Percentiles rank a stretch among this genome's conserved stretches.
Evolutionary conservation across 495 filamentous ascomycete species (phyloP).

Genomic region (Podospora comata): DNA sequence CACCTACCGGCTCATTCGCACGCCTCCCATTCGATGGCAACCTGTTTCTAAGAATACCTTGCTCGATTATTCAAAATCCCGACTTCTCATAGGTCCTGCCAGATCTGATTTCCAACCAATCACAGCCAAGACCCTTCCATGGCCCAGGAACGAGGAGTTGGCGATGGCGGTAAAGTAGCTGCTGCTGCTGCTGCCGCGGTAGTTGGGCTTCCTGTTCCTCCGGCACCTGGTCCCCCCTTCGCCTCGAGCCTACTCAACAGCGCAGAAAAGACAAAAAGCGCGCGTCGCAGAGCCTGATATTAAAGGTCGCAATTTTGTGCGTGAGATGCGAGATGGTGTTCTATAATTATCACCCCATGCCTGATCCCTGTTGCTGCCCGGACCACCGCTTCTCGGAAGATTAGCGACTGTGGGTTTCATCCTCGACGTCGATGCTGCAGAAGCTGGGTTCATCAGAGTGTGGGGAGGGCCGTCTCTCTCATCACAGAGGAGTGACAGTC

Average conservation of each 20-base stretch:
- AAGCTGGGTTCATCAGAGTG: constrained; percentile 10
- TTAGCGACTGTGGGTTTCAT: constrained; percentile 11
- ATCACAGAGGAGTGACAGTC: not conserved
- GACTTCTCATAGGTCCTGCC: not conserved
- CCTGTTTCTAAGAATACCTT: not conserved
- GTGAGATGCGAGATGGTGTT: not conserved
- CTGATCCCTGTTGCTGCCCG: constrained; percentile 9
- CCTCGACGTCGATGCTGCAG: constrained; percentile 7
- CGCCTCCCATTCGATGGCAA: not conserved
- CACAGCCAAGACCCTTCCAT: not conserved
- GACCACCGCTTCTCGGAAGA: constrained; percentile 18
- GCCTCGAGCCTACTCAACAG: too few species aligned
- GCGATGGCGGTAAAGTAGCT: too few species aligned
- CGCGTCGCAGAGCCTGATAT: not conserved
- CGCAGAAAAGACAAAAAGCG: not conserved
- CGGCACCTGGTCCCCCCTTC: not conserved
- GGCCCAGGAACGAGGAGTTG: not conserved
- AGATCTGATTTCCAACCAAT: not conserved
- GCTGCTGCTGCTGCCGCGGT: not conserved
- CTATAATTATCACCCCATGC: not conserved
- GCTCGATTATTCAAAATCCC: not conserved
- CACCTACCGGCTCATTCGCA: not conserved
- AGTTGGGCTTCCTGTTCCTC: not conserved
- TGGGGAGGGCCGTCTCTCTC: constrained; percentile 10
- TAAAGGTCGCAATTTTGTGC: not conserved